Evolutionary conservation across 2,329 filamentous ascomycete species (phyloP), one percentile per base, ranked within the genome.

Genomic region (Pezicula neosporulosa): DNA sequence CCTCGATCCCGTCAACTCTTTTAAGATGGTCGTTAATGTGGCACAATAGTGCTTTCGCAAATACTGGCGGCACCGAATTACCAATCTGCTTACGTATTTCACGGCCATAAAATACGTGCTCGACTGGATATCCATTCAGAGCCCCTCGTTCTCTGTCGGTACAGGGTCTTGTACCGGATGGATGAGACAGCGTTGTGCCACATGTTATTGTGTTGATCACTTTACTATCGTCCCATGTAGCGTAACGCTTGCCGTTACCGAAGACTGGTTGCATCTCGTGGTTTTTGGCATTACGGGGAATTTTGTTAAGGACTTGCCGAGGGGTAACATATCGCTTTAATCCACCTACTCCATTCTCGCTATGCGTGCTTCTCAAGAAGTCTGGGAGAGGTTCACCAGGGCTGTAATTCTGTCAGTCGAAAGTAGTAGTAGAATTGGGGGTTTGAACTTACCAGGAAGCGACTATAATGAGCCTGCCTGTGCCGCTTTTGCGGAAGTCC

Each of bases 51-150:
- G 73, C 65, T 15, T 67, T 64, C 2, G 81, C 80, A 0, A 78
- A 75, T 15, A 71, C 70, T 0, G 87, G 81, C 0, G 89, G 86
- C n/a, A 92, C 89, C 0, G 88, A 89, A 59, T 93, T 93, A 0
- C 89, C 90, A 56, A 93, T 88, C 63, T 91, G 87, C 54, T 73
- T 78, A 56, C 78, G 77, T 15, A 81, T 70, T 5, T 66, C 64
- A 0, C 70, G 72, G 0, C 66, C 60, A 0, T 47, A 58, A 60
- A 92, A 91, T 1, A 66, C 65, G 62, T 89, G 85, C 2, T 70
- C 64, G 0, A 68, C 53, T 0, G 86, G 86, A 45, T 93, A 93
- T 0, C 84, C 85, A 57, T 90, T 86, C 0, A 93, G 65, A 2
- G 74, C 75, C 0, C 88, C 86, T 18, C 81, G 75, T 63, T 94